Percentiles rank a stretch among this genome's conserved stretches.
These are phyloP conservation scores for Isoetes taiwanensis DNA, from an alignment of 75 land plant species.

Conservation along the genomic window DNA sequence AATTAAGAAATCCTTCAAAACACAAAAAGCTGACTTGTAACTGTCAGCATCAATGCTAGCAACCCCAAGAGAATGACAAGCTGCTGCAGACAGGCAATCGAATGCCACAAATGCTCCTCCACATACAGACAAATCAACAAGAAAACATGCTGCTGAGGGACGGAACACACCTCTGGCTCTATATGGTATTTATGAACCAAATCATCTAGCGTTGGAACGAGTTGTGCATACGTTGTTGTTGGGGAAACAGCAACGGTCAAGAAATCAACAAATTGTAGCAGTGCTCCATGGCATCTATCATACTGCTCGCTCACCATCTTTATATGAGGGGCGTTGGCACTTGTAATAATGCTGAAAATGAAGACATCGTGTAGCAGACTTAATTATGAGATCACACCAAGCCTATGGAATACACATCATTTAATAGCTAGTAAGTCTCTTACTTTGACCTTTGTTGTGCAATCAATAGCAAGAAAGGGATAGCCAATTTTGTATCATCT, in stretches of 20 bases:
- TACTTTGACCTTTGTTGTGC: conserved; percentile 94
- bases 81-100: too few species aligned
- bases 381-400: neutral
- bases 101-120: too few species aligned
- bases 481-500: conserved; percentile 89
- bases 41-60: too few species aligned
- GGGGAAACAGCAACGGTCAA: conserved; percentile 72
- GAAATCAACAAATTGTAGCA: conserved; percentile 97
- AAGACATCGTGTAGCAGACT: conserved; percentile 1
- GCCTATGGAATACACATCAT: neutral
- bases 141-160: neutral
- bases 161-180: conserved; percentile 81
- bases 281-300: conserved; percentile 91
- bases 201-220: conserved; percentile 77
- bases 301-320: conserved; percentile 98
- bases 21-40: too few species aligned
- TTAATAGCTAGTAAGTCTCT: conserved; percentile 9
- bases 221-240: conserved; percentile 55
- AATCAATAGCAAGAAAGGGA: conserved; percentile 81
- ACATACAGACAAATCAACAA: neutral
- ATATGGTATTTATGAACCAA: conserved; percentile 78
- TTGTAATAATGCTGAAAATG: conserved; percentile 65
- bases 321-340: conserved; percentile 77
- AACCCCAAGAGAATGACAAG: too few species aligned
- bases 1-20: too few species aligned